Evolutionary conservation across 2,329 filamentous ascomycete genomes (phyloP), one percentile per base, ranked within the genome.

Genomic region (Colletotrichum salicis): DNA sequence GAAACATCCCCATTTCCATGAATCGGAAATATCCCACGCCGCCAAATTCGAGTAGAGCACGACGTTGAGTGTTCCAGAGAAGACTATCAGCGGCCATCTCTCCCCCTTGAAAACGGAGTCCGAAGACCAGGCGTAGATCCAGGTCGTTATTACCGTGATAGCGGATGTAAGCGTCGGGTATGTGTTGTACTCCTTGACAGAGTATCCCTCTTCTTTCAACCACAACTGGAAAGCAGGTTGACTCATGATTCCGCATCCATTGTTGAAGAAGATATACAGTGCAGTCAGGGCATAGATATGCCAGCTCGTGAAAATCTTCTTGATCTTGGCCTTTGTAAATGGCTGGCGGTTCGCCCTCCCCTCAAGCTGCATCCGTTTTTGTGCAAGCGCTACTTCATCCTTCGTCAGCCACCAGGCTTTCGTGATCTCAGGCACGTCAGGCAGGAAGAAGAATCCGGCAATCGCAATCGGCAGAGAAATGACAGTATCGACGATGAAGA

Each of bases 251-350:
- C 80, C 82, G 22, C 73, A 75, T 2, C 86, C 89, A 75, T 93
- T 92, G 79, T 91, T 91, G 82, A 92, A 92, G 54, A 88, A 86
- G 76, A 92, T 84, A 77, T 92, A 93, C 1, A 92, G 79, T 0
- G 88, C 66, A 0, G 85, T 85, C 3, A 93, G 80, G 0, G 86
- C 74, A 67, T 90, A 93, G 1, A 93, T 88, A 73, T 91, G 90
- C 91, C 91, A 93, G 6, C 87, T 88, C 0, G 84, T 83, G 68
- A 92, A 87, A 22, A 92, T 92, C 75, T 86, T 88, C 78, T 84
- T 85, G 51, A 92, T 76, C 79, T 90, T 92, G 80, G 77, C 75
- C 64, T 77, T 77, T 0, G 82, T 84, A 69, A 80, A 85, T 0
- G 80, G 79, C 0, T 81, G 79, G 0, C 84, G 79, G 35, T 80